Evolutionary conservation across 129 eudicot genomes (phyloP).

Genomic region (Flaveria bidentis): DNA sequence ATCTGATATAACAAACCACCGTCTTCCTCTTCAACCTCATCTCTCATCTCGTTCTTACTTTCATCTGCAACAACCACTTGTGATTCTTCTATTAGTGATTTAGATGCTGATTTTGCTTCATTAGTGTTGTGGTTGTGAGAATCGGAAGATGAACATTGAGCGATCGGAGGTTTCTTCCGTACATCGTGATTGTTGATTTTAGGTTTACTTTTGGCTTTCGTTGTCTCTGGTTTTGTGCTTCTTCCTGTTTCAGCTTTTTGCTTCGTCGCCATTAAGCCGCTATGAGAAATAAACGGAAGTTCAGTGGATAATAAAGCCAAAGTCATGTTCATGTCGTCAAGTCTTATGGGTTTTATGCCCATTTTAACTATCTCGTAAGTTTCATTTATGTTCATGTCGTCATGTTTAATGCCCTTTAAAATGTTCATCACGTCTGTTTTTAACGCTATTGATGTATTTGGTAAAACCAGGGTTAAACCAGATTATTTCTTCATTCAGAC

Average conservation of each 20-base stretch:
- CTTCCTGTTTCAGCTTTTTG: constrained; percentile 18
- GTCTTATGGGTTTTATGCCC: no score
- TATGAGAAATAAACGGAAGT: no score
- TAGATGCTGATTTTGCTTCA: constrained; percentile 16
- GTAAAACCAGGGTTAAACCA: no score
- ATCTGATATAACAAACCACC: constrained; percentile 35
- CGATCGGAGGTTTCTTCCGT: constrained; percentile 10
- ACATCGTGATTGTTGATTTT: constrained; percentile 10
- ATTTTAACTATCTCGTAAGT: no score
- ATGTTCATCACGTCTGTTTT: no score
- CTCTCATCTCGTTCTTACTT: constrained; percentile 15
- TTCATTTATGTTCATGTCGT: no score
- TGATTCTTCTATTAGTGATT: background rate
- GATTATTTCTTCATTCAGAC: no score
- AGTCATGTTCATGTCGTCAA: no score
- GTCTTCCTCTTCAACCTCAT: constrained; percentile 35
- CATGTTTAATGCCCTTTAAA: no score
- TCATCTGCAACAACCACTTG: constrained; percentile 2
- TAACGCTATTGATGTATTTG: no score
- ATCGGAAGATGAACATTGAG: constrained; percentile 5
- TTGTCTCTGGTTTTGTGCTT: constrained; percentile 16
- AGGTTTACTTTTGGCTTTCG: constrained; percentile 32
- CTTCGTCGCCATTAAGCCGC: constrained; percentile 19
- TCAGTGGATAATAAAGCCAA: no score
- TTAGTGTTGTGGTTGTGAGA: constrained; percentile 24